A percentile compares a stretch with the other conserved stretches of the same genome.
phyloP scores from a whole-genome alignment of 352 stramenopile genomes.

The Phytophthora sojae region DNA sequence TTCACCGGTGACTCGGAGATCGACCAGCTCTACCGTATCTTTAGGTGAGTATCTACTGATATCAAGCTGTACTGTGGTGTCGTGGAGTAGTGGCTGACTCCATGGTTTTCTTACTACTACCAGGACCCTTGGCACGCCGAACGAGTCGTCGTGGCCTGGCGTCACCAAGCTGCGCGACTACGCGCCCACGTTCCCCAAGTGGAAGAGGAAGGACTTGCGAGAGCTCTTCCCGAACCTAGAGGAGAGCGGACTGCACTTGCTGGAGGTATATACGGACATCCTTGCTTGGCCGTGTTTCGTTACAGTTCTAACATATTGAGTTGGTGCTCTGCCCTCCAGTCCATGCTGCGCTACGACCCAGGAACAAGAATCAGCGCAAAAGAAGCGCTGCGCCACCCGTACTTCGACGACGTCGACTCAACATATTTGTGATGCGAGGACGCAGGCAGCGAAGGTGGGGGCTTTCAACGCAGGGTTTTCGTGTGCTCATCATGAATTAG shows the following conservation, averaged over 20 bases:
- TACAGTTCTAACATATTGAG: slow-evolving; percentile 5
- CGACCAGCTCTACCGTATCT: slow-evolving; percentile 90
- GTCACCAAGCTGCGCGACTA: slow-evolving; percentile 98
- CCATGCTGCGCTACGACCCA: slow-evolving; percentile 82
- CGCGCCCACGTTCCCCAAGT: slow-evolving; percentile 95
- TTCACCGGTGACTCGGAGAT: slow-evolving; percentile 89
- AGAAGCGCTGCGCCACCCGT: slow-evolving; percentile 84
- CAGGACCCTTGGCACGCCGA: slow-evolving; percentile 95
- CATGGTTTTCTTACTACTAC: not conserved
- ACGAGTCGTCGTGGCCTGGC: slow-evolving; percentile 96
- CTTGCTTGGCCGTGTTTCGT: not conserved
- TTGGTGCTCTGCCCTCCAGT: slow-evolving; percentile 29
- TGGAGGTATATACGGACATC: slow-evolving; percentile 46
- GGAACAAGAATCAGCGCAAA: slow-evolving; percentile 79
- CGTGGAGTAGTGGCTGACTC: slow-evolving; percentile 1
- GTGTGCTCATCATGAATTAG: slow-evolving; percentile 29
- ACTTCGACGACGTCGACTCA: slow-evolving; percentile 83
- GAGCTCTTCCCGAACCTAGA: slow-evolving; percentile 74
- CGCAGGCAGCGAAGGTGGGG: slow-evolving; percentile 3
- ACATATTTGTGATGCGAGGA: slow-evolving; percentile 61
- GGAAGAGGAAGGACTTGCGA: slow-evolving; percentile 89
- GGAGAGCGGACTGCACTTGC: slow-evolving; percentile 60
- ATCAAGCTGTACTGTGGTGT: not conserved
- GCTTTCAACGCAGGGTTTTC: not conserved
- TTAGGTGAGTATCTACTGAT: slow-evolving; percentile 48